Evolutionary conservation across 2,329 filamentous ascomycete species (phyloP).

Genomic region (Neonectria faginata): DNA sequence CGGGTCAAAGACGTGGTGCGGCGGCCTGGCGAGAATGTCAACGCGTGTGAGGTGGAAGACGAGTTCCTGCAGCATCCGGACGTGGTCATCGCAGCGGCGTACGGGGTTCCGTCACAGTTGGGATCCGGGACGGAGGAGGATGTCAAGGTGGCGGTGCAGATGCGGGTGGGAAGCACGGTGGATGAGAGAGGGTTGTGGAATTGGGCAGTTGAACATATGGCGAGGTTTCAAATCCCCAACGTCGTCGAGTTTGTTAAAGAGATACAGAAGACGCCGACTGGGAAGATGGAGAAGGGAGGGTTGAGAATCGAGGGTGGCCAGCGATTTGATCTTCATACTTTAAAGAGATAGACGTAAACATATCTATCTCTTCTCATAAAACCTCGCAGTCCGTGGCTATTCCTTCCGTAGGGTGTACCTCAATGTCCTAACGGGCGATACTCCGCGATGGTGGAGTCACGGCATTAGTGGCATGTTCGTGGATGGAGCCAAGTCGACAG

Average conservation of each 20-base stretch:
- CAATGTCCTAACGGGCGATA: background rate
- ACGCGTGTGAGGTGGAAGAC: conserved; percentile 23
- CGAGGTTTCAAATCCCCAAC: conserved; percentile 14
- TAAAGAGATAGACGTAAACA: background rate
- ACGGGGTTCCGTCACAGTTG: background rate
- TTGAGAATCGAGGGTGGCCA: conserved; percentile 2
- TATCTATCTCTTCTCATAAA: too few relatives aligned
- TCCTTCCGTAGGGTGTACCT: too few relatives aligned
- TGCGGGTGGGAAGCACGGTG: conserved; percentile 4
- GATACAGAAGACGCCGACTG: conserved; percentile 15
- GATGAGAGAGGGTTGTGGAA: conserved; percentile 12
- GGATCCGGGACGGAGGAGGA: conserved; percentile 15
- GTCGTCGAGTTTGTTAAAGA: conserved; percentile 14
- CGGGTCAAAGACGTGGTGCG: conserved; percentile 20
- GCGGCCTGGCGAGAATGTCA: conserved; percentile 23
- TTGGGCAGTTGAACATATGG: conserved; percentile 13
- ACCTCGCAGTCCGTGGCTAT: too few relatives aligned
- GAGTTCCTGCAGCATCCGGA: conserved; percentile 26
- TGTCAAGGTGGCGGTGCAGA: conserved; percentile 14
- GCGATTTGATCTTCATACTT: conserved; percentile 2
- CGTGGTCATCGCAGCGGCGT: conserved; percentile 21
- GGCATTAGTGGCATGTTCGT: background rate
- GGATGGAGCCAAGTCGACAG: too few relatives aligned
- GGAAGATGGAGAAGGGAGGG: conserved; percentile 15
- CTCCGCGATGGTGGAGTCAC: conserved; percentile 10